Evolutionary conservation across 2,329 filamentous ascomycete species (phyloP), one percentile per base, ranked within the genome.

Genomic region (Fusarium sp.): DNA sequence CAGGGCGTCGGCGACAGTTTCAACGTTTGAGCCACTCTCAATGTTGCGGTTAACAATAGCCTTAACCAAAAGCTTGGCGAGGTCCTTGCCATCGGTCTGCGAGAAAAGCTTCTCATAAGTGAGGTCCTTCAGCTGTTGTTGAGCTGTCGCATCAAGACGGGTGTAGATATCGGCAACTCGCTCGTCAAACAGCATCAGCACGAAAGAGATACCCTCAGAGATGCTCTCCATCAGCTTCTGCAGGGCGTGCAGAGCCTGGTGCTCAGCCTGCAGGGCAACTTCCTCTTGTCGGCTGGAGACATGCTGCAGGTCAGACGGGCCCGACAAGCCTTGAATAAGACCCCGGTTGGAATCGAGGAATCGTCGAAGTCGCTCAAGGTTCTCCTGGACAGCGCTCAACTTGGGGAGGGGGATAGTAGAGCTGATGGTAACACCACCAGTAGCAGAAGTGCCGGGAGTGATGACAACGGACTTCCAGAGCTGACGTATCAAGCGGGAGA

Each of bases 31-130:
- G 11, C 97, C 96, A 79, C 94, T 98, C 67, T 96, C 93, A 77
- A 99, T 99, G 82, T 98, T 99, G 78, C 95, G 92, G 82, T 98
- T 98, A 64, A 99, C 96, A 79, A 99, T 98, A 1, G 96, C 95
- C 82, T 98, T 99, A 66, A 99, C 96, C 2, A 99, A 87, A 64
- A 98, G 90, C 82, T 98, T 98, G 4, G 96, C 97, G 27, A 98
- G 89, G 13, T 98, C 94, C 77, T 94, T 94, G 35, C 96, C 96
- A 20, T 91, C 88, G 7, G 88, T 84, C 47, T 93, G 91, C 5
- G 94, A 93, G 82, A 99, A 98, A 0, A 99, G 89, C 54, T 90
- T 89, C 81, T 98, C 94, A 79, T 94, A 99, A 0, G 94, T 98
- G 62, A 99, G 88, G 38, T 92, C 89, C 67, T 90, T 89, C 62